These are phyloP conservation scores for Auriscalpium orientale DNA, from an alignment of 768 basidiomycete genomes.

Conservation along the genomic window DNA sequence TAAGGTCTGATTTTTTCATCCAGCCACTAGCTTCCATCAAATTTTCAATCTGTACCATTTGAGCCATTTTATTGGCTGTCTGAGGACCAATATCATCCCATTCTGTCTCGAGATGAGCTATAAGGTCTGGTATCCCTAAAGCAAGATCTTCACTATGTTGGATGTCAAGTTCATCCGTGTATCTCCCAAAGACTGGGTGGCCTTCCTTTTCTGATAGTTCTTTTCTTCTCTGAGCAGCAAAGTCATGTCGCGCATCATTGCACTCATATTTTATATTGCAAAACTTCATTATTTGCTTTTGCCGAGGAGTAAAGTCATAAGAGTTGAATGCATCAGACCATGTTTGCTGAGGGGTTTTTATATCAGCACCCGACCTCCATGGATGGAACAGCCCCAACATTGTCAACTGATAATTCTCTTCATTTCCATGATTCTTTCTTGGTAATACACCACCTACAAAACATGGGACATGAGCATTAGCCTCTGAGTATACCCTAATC, in stretches of 20 bases:
- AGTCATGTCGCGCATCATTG: conserved; percentile 30
- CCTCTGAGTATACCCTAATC: conserved; percentile 2
- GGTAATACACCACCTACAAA: conserved; percentile 25
- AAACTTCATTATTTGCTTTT: conserved; percentile 20
- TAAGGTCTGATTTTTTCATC: too few species aligned
- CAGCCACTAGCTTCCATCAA: too few species aligned
- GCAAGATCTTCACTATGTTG: neutral
- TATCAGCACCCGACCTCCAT: conserved; percentile 2
- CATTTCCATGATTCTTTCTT: conserved; percentile 18
- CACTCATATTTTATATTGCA: conserved; percentile 30
- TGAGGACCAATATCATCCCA: too few species aligned
- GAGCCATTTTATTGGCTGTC: too few species aligned
- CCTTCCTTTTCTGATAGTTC: neutral
- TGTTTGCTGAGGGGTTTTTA: conserved; percentile 3
- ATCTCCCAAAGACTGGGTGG: neutral
- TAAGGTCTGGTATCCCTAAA: too few species aligned
- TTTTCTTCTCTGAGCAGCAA: conserved; percentile 13
- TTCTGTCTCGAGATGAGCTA: too few species aligned
- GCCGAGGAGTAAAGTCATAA: conserved; percentile 12
- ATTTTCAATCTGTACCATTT: too few species aligned
- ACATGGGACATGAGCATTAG: conserved; percentile 16
- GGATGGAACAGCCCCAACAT: conserved; percentile 13
- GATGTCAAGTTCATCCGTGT: neutral
- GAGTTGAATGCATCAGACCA: conserved; percentile 20
- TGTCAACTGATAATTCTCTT: conserved; percentile 10